Evolutionary conservation across 2,329 filamentous ascomycete genomes (phyloP).

Genomic region (Cladophialophora immunda): DNA sequence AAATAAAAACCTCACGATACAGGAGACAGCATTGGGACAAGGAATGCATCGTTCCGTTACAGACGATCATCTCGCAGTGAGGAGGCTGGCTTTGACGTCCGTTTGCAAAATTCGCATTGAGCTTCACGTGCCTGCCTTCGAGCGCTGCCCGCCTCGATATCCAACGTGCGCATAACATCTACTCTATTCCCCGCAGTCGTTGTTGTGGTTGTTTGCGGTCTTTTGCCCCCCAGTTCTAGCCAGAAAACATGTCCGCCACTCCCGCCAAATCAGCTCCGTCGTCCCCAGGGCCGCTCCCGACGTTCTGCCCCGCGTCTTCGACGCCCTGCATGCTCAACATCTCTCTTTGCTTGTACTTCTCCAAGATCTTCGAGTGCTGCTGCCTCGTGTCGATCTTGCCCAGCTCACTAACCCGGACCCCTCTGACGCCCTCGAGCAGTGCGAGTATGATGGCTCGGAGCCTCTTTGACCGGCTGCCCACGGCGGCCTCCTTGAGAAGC

Average conservation of each 20-base stretch:
- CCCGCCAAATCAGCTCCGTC: constrained; percentile 61
- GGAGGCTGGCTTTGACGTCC: not conserved
- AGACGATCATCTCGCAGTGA: not conserved
- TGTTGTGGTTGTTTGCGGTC: not conserved
- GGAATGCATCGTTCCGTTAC: not conserved
- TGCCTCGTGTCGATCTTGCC: constrained; percentile 71
- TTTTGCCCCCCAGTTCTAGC: constrained; percentile 28
- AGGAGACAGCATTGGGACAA: not conserved
- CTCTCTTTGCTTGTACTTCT: constrained; percentile 42
- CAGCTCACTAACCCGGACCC: constrained; percentile 91
- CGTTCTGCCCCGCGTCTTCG: constrained; percentile 45
- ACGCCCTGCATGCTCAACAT: constrained; percentile 39
- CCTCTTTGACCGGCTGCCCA: constrained; percentile 68
- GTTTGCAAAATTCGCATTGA: not conserved
- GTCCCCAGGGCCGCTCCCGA: constrained; percentile 55
- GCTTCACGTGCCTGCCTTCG: not conserved
- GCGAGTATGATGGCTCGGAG: constrained; percentile 85
- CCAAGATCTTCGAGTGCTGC: constrained; percentile 38
- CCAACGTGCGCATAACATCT: not conserved
- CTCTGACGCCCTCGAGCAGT: constrained; percentile 83
- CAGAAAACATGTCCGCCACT: constrained; percentile 63
- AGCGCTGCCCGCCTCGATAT: not conserved
- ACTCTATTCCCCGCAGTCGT: too few species aligned
- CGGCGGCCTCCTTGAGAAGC: constrained; percentile 63
- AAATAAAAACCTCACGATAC: not conserved